Evolutionary conservation across 768 basidiomycete species (phyloP), one percentile per base, ranked within the genome.

Genomic region (Pholiota molesta): DNA sequence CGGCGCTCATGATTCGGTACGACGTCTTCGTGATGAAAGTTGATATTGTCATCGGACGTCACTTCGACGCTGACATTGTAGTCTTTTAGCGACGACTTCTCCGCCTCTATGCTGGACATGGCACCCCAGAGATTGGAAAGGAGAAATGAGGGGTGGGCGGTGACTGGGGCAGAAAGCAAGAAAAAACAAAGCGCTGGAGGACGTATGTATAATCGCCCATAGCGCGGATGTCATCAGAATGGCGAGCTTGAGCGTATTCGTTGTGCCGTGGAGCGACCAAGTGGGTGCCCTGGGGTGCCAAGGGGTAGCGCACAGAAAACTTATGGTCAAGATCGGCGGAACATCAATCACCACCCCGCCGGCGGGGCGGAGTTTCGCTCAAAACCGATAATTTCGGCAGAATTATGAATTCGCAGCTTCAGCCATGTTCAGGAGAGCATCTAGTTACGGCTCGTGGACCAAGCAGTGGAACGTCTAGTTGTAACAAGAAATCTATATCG

Each of bases 241-340:
- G 59, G 59, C 59, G 59, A 60, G 59, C 52, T 52, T 53, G 26
- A 52, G 59, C 59, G 44, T 60, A 53, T 60, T 60, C 52, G 17
- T 60, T 60, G 39, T 53, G 14, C 59, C 59, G 47, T 19, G 19
- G 13, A 19, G 47, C 13, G 47, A 26, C 47, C n/a, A 49, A 26
- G 23, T 1, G 23, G n/a, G n/a, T n/a, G n/a, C n/a, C n/a, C n/a
- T n/a, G n/a, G 11, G n/a, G 16, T 26, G 44, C 45, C 44, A 49
- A 42, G n/a, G 29, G 28, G 37, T 26, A 42, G 29, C 13, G 57
- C 29, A 33, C 44, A 26, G 35, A 45, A 49, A 58, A 49, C 31
- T 13, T 37, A 47, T 49, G 45, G 57, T n/a, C 45, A 58, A 49
- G 29, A 40, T 21, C 33, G 19, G 16, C 55, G 40, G 40, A 29